phyloP scores from a whole-genome alignment of 768 basidiomycete genomes.

The Lyophyllum shimeji region DNA sequence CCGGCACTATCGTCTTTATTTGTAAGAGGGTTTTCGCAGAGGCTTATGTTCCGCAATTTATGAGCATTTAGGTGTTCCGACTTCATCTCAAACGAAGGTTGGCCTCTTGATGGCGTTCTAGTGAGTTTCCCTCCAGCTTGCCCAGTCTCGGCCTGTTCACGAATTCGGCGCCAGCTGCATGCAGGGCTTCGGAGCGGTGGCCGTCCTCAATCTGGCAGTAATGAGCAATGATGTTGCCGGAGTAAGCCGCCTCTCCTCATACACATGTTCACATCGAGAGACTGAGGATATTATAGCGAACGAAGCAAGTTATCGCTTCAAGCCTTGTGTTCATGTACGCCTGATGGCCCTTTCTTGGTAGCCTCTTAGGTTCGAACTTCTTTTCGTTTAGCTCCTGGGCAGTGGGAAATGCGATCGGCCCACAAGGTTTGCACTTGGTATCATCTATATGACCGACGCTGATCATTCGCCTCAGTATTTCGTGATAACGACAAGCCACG shows the following conservation, averaged over 20 bases:
- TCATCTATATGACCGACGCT: not conserved
- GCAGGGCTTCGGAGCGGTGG: constrained; percentile 47
- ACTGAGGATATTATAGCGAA: constrained; percentile 26
- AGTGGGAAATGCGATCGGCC: constrained; percentile 48
- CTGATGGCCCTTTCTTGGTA: not conserved
- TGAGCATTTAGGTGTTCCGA: constrained; percentile 32
- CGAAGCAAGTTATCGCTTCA: constrained; percentile 50
- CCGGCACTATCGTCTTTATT: constrained; percentile 49
- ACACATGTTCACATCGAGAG: not conserved
- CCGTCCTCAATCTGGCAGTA: constrained; percentile 44
- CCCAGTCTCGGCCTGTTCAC: not conserved
- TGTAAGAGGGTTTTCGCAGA: constrained; percentile 18
- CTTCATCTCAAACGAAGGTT: constrained; percentile 37
- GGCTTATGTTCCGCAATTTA: not conserved
- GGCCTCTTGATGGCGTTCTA: constrained; percentile 52
- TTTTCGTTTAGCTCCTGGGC: constrained; percentile 40
- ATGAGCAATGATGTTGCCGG: constrained; percentile 49
- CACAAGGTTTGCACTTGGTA: constrained; percentile 31
- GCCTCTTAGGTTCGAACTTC: not conserved
- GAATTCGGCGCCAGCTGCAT: constrained; percentile 31
- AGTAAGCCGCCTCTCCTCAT: constrained; percentile 19
- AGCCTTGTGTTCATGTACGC: constrained; percentile 46
- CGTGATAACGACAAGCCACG: constrained; percentile 43
- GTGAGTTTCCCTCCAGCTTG: constrained; percentile 24
- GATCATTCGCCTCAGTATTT: constrained; percentile 33